Base-by-base conservation (phyloP, 1,284 basidiomycete genomes). In the Salmacisia buchloeana region DNA sequence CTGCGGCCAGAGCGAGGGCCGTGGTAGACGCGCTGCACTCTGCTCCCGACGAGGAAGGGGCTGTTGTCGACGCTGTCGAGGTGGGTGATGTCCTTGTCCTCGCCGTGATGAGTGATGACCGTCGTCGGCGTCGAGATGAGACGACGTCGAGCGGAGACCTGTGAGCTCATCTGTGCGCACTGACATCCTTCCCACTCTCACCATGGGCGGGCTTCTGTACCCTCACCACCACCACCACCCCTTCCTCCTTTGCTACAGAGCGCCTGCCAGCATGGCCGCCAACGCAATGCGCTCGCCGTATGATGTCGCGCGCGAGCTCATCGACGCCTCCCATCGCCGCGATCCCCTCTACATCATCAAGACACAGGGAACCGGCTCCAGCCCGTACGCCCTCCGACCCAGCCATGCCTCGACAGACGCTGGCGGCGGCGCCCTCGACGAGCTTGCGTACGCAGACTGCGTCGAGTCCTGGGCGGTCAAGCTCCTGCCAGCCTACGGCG, bases 361-460 rank as follows among this genome's bases (percentile, higher is more conserved):
- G 31, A 43, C 49, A 25, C 18, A 46, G n/a, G 25, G 31, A 23
- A 29, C 31, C 27, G 31, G 38, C 6, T 12, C 15, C 25, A n/a
- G 18, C 25, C 21, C 18, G 5, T 31, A 10, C 21, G 43, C 41
- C 5, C 29, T 57, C 57, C 33, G 38, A 39, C 41, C 41, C 57
- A 18, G 35, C 59, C 18, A 25, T 15, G 15, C 39, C 15, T 46
- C 38, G 54, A 59, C 12, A 5, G 15, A 15, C 33, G 23, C 27
- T 1, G 12, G 21, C 54, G 60, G 61, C 31, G 60, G 54, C 45
- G 67, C 66, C 43, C 62, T 72, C 54, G 71, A 75, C 61, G 76
- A 78, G 65, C 67, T 77, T 2, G 58, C 62, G 25, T 78, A 78
- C 57, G 75, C 77, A 31, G 77, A 78, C 36, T 61, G 63, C 2